phyloP scores from a whole-genome alignment of 139 green algal species.

The Chlorella sp. region DNA sequence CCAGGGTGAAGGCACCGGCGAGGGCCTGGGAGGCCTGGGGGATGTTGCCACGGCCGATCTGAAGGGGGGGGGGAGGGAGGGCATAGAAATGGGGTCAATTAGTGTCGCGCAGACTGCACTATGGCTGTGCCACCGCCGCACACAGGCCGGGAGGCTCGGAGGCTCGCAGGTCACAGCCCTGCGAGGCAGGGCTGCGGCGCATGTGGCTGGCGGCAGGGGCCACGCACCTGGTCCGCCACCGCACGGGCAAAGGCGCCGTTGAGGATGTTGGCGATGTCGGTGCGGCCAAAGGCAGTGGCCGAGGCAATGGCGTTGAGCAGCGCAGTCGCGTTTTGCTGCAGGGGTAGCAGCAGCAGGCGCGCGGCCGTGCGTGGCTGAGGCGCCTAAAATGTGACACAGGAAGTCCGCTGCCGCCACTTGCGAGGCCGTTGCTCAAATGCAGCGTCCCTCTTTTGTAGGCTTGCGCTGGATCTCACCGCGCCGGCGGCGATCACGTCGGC shows the following conservation, averaged over 20 bases:
- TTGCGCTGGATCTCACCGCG: not conserved
- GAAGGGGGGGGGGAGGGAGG: not conserved
- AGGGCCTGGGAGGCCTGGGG: conserved; percentile 1
- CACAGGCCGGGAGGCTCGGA: too few species aligned
- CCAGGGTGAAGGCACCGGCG: conserved; percentile 5
- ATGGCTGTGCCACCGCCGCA: too few species aligned
- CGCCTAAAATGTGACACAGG: too few species aligned
- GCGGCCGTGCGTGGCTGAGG: not conserved
- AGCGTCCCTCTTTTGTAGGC: too few species aligned
- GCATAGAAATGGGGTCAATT: not conserved
- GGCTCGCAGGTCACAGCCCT: not conserved
- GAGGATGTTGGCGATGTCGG: not conserved
- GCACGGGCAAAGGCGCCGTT: not conserved
- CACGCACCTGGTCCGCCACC: not conserved
- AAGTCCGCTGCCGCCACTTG: not conserved
- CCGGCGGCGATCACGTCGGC: not conserved
- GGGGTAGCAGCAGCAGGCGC: not conserved
- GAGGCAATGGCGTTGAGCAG: conserved; percentile 11
- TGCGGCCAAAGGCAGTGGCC: not conserved
- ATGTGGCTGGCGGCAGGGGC: not conserved
- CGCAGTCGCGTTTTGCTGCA: not conserved
- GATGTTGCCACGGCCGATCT: conserved; percentile 6
- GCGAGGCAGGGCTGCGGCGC: not conserved
- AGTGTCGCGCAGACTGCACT: not conserved
- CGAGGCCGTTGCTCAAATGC: not conserved